phyloP scores from a whole-genome alignment of 2,329 filamentous ascomycete genomes.

The Leptographium flavum region DNA sequence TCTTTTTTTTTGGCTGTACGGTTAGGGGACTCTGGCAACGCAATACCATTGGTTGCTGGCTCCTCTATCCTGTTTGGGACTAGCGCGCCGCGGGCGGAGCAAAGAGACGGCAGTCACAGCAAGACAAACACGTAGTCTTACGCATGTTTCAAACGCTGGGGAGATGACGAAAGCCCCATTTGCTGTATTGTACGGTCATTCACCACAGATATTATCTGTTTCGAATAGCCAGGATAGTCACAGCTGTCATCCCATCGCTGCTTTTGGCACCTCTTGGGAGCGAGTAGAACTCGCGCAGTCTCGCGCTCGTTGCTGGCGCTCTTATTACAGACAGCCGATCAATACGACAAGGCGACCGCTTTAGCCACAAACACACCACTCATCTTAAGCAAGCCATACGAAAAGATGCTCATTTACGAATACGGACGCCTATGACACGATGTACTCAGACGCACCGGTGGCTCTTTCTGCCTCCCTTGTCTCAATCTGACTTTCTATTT shows the following conservation, averaged over 20 bases:
- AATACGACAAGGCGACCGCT: too few species aligned
- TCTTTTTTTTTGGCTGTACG: conserved; percentile 10
- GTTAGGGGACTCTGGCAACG: conserved; percentile 1
- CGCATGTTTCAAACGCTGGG: background rate
- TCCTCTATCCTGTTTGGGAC: conserved; percentile 2
- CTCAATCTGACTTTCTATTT: conserved; percentile 22
- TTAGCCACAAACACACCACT: too few species aligned
- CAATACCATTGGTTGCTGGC: conserved; percentile 6
- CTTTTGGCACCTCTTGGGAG: too few species aligned
- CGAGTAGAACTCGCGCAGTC: too few species aligned
- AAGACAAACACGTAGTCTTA: background rate
- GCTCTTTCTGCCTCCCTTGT: background rate
- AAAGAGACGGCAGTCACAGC: background rate
- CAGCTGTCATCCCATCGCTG: too few species aligned
- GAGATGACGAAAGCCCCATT: background rate
- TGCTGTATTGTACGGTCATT: background rate
- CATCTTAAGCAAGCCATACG: too few species aligned
- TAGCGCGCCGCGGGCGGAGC: conserved; percentile 6
- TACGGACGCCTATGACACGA: too few species aligned
- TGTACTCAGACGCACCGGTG: background rate
- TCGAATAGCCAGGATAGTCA: background rate
- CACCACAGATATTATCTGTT: background rate
- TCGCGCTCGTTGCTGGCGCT: too few species aligned
- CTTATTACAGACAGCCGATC: too few species aligned
- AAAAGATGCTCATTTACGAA: too few species aligned